Conservation (phyloP, 352 stramenopile species). For the Phytopythium aichiense region DNA sequence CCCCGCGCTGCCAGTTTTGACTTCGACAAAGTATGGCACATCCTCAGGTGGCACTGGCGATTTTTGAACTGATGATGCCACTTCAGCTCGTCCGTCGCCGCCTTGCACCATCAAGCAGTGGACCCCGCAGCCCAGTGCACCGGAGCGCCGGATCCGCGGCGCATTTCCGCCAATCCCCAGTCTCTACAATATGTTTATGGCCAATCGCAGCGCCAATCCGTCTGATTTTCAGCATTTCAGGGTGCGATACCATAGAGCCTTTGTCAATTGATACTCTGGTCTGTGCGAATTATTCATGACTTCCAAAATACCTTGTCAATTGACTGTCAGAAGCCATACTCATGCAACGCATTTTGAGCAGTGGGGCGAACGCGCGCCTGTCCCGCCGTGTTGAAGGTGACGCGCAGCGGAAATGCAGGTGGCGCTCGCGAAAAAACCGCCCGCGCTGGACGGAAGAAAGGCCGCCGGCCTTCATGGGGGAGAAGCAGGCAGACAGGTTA, state of each 20-base stretch:
- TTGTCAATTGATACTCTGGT: neutral
- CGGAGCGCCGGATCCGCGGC: neutral
- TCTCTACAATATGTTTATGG: neutral
- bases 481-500: neutral
- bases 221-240: neutral
- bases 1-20: neutral
- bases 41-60: neutral
- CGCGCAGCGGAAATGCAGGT: neutral
- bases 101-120: slow-evolving; percentile 1
- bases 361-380: neutral
- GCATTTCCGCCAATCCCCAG: neutral
- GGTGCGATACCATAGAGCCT: neutral
- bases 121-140: neutral
- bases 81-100: neutral
- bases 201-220: neutral
- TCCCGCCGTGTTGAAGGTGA: slow-evolving; percentile 4
- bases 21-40: neutral
- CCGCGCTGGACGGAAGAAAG: slow-evolving; percentile 1
- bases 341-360: neutral
- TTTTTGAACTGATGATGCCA: neutral
- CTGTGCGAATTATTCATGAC: neutral
- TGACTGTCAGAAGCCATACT: neutral
- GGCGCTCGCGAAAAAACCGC: slow-evolving; percentile 2
- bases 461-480: neutral
- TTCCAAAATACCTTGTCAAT: neutral